These are phyloP conservation scores for Pyrenophora seminiperda DNA, from an alignment of 2,329 filamentous ascomycete species.

Conservation along the genomic window DNA sequence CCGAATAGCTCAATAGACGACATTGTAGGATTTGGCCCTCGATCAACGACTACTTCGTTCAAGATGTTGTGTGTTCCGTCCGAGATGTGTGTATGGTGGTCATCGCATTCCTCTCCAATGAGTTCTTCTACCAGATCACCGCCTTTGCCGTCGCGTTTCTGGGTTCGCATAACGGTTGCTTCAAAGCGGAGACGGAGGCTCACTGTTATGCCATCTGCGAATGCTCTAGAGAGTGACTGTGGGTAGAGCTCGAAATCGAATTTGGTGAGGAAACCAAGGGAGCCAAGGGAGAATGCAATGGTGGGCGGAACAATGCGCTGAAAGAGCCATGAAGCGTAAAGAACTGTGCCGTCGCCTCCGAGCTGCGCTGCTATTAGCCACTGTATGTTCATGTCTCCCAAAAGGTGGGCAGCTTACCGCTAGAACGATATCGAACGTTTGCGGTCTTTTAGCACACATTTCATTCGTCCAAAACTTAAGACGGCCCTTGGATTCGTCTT, in stretches of 20 bases:
- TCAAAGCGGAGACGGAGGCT: slow-evolving; percentile 89
- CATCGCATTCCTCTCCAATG: slow-evolving; percentile 82
- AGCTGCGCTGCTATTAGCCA: slow-evolving; percentile 52
- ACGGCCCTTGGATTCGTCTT: slow-evolving; percentile 62
- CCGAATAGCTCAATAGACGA: slow-evolving; percentile 90
- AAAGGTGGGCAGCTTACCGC: slow-evolving; percentile 55
- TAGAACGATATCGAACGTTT: slow-evolving; percentile 91
- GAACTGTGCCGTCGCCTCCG: slow-evolving; percentile 93
- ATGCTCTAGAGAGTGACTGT: slow-evolving; percentile 71
- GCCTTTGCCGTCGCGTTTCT: slow-evolving; percentile 50
- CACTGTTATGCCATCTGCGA: slow-evolving; percentile 83
- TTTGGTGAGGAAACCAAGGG: slow-evolving; percentile 92
- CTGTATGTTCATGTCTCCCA: background rate
- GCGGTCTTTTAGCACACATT: slow-evolving; percentile 76
- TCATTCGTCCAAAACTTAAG: slow-evolving; percentile 83
- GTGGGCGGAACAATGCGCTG: slow-evolving; percentile 94
- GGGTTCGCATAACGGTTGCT: slow-evolving; percentile 87
- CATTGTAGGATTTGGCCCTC: slow-evolving; percentile 94
- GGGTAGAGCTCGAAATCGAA: slow-evolving; percentile 85
- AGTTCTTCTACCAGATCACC: slow-evolving; percentile 78
- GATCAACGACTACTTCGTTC: slow-evolving; percentile 95
- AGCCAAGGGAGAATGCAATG: slow-evolving; percentile 87
- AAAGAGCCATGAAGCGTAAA: slow-evolving; percentile 96
- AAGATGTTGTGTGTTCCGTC: slow-evolving; percentile 87
- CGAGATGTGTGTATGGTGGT: slow-evolving; percentile 82